These are phyloP conservation scores for Trametes elegans DNA, from an alignment of 768 basidiomycete genomes.

Conservation along the genomic window DNA sequence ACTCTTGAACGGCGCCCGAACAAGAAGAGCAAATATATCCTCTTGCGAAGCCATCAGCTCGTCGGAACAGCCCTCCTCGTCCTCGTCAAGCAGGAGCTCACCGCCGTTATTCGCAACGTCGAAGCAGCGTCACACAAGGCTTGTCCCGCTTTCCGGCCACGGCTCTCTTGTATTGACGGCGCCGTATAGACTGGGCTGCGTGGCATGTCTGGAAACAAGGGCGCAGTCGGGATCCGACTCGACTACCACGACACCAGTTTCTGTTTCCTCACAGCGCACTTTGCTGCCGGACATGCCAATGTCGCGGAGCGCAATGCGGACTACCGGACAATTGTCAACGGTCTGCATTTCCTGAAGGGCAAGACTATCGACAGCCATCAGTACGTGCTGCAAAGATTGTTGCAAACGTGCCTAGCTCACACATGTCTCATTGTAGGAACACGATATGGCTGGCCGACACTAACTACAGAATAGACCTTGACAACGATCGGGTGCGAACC, in stretches of 20 bases:
- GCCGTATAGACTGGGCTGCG: slow-evolving; percentile 69
- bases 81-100: slow-evolving; percentile 74
- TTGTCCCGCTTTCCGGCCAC: neutral
- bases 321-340: slow-evolving; percentile 81
- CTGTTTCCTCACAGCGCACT: slow-evolving; percentile 94
- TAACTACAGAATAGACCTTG: slow-evolving; percentile 90
- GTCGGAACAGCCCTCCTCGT: slow-evolving; percentile 94
- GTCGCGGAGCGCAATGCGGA: slow-evolving; percentile 90
- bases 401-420: neutral
- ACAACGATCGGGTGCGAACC: slow-evolving; percentile 77
- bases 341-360: slow-evolving; percentile 85
- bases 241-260: slow-evolving; percentile 90
- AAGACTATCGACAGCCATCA: slow-evolving; percentile 89
- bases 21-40: slow-evolving; percentile 71
- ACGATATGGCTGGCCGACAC: slow-evolving; percentile 94
- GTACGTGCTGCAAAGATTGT: slow-evolving; percentile 45
- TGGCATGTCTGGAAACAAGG: slow-evolving; percentile 97
- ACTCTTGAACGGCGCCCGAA: slow-evolving; percentile 70
- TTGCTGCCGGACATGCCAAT: slow-evolving; percentile 94
- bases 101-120: slow-evolving; percentile 82
- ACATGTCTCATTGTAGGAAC: slow-evolving; percentile 56
- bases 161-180: neutral
- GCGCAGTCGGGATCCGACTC: slow-evolving; percentile 90
- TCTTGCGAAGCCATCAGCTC: slow-evolving; percentile 94
- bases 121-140: slow-evolving; percentile 93